Evolutionary conservation across 345 rosid genomes (phyloP), one percentile per base, ranked within the genome.

Genomic region (Excoecaria cochinchinensis): DNA sequence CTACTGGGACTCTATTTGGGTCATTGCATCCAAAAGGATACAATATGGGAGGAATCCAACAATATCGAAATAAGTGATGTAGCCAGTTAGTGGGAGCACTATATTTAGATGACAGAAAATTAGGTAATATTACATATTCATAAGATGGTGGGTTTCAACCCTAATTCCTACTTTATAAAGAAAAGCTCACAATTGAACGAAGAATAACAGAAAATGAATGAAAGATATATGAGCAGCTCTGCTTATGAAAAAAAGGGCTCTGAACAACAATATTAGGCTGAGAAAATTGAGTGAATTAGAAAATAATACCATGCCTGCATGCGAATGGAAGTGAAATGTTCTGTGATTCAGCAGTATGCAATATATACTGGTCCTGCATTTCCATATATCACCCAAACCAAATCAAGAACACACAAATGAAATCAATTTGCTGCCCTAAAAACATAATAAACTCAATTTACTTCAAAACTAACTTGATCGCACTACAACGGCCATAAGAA

Each of bases 331-430:
- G 99, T 8, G 82, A 58, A 65, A 94, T 89, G 81, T 89, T 84
- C 81, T 94, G 97, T 56, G 92, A 70, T 79, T 94, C 98, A 12
- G 96, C 98, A 36, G 98, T 89, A 80, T 94, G 98, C 83, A 95
- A 76, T 70, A 95, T 95, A 58, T 95, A 95, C 73, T 95, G 97
- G 81, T 91, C 97, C 97, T 95, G 94, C 89, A 89, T 75, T 84
- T 77, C 47, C 68, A 72, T 51, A 58, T 12, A 61, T 48, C 42
- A 47, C 15, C 6, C 48, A 17, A 64, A 22, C 11, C 19, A 76
- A 55, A 63, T 22, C 69, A 19, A 77, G 16, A 57, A 57, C 79
- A 61, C 31, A 31, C 1, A 31, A 31, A 31, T 31, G 31, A 31
- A 31, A 31, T 31, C 4, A 44, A 59, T 21, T 22, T 22, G 38